Evolutionary conservation across 148 eudicot genomes (phyloP), one percentile per base, ranked within the genome.

Genomic region (Salicornia ramosissima): DNA sequence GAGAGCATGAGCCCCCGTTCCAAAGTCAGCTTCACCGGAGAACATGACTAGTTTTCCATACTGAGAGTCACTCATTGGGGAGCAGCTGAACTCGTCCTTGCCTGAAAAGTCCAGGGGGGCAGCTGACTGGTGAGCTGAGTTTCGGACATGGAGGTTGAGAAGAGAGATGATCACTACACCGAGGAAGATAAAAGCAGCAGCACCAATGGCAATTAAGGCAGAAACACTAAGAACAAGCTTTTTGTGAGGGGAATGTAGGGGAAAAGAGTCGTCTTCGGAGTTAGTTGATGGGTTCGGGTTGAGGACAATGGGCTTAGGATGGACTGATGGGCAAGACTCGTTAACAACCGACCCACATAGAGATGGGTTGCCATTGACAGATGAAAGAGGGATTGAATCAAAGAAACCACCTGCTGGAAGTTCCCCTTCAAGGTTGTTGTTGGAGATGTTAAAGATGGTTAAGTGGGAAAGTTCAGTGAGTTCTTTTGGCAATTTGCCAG

Each of bases 1-100:
- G 29, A 92, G 79, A 11, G 88, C 86, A 6, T 90, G 82, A 43
- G 88, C 82, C 73, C 96, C 96, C 10, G 72, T 42, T 5, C 76
- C 90, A 66, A 92, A 90, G 57, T 83, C 92, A 64, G 86, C 86
- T 16, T 90, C 90, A 60, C 90, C 87, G 2, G 94, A 83, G 66
- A 92, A 90, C 96, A 92, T 86, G n/a, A 92, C 98, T 64, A 92
- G 90, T 77, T 92, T 92, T 28, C 98, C 98, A 64, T 83, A 87
- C 68, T 84, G 85, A 24, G 95, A 82, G 60, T 85, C 91, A 18
- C 81, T 84, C 12, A 74, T 76, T 33, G 87, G 90, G 19, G 96
- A 86, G 43, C 74, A 78, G 63, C 88, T 83, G 42, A 76, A 82
- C 30, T 87, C 91, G 47, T 86, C 98, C 19, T 56, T 84, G 47